A percentile compares a stretch with the other conserved stretches of the same genome.
phyloP scores from a whole-genome alignment of 148 eudicot species.

The Pouteria glomerata region DNA sequence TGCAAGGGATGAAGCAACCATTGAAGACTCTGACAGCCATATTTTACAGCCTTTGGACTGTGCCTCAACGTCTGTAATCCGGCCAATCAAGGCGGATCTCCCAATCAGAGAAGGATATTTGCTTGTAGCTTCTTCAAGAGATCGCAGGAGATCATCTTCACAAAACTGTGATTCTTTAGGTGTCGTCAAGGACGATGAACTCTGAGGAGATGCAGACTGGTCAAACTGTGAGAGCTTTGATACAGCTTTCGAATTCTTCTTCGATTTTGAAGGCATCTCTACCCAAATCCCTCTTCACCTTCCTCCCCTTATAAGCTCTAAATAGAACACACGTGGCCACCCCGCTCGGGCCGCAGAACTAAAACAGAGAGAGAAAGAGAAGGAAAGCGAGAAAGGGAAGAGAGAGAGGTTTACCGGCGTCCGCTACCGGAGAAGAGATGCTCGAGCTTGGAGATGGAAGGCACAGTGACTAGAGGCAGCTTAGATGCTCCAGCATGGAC shows the following conservation, averaged over 20 bases:
- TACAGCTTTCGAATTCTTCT: constrained; percentile 34
- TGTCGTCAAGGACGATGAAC: constrained; percentile 18
- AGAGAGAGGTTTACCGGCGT: too few species aligned
- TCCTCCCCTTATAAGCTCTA: too few species aligned
- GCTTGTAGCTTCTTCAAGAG: constrained; percentile 47
- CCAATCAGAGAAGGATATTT: constrained; percentile 64
- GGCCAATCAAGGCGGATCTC: constrained; percentile 40
- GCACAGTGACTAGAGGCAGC: too few species aligned
- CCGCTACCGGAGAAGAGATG: too few species aligned
- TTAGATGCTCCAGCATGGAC: too few species aligned
- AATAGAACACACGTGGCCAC: too few species aligned
- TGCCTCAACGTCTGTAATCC: constrained; percentile 30
- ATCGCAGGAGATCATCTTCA: constrained; percentile 30
- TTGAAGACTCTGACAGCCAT: constrained; percentile 80
- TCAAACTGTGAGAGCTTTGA: constrained; percentile 21
- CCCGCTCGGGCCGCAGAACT: too few species aligned
- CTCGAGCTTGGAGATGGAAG: too few species aligned
- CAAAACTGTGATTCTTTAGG: constrained; percentile 11
- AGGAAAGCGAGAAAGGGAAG: too few species aligned
- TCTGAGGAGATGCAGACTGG: constrained; percentile 22
- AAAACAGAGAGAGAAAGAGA: too few species aligned
- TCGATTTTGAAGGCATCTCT: constrained; percentile 49
- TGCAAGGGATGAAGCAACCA: constrained; percentile 50
- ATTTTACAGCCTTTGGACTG: constrained; percentile 51
- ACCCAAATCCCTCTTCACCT: background rate